Base-by-base conservation (phyloP, 495 filamentous ascomycete genomes). In the Xanthoparmelia taractica region DNA sequence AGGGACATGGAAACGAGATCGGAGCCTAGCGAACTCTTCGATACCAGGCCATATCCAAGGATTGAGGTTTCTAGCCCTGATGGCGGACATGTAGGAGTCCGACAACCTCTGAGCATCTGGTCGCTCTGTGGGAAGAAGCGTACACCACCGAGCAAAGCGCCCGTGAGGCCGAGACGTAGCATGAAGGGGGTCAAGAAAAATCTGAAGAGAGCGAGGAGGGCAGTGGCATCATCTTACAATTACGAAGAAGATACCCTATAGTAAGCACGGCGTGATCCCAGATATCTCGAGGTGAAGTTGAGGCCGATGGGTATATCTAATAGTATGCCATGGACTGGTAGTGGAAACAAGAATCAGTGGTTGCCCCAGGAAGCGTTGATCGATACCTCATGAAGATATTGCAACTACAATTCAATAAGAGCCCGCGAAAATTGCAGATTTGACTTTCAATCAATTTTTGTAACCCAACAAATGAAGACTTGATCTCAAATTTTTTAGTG, bases 1-100 rank as follows among this genome's bases (percentile, higher is more conserved):
- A 82, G 76, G 64, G 65, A 71, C 34, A 58, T 68, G 5, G 38
- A 61, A 43, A 69, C 27, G 27, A 48, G n/a, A 11, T 36, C 25
- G 48, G 52, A 63, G 37, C 56, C 31, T 17, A 38, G 33, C 57
- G 27, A 48, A 4, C 60, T 48, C 55, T 57, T 64, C 10, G 72
- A 74, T 29, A 57, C 60, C 12, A 58, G 70, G 4, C 63, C 57
- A 29, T 85, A 82, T 71, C 91, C 91, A 5, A 78, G 83, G 25
- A 79, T 99, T 8, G 94, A 97, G 65, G 83, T 97, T 2, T 96
- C 87, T 68, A 90, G 81, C 45, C 94, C 95, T 0, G 80, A 91
- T 48, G 94, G 94, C 1, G 84, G 83, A 72, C 90, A 87, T 65
- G 78, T 97, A 34, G 87, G 80, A 5, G 71, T 75, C 4, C 79